Evolutionary conservation across 2,329 filamentous ascomycete species (phyloP).

Genomic region (Neonectria punicea): DNA sequence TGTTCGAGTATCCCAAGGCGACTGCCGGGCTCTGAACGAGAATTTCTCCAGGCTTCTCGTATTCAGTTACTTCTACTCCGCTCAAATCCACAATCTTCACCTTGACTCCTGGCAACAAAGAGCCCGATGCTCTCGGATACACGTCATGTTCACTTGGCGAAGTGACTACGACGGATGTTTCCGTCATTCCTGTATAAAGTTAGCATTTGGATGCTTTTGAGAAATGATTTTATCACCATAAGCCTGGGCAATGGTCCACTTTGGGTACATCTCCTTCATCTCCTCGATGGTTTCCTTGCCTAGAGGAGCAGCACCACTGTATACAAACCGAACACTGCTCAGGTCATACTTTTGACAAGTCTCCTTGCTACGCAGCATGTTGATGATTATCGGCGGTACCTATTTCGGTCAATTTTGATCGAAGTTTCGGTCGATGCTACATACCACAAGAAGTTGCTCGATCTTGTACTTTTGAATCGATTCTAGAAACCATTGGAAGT

Average conservation of each 20-base stretch:
- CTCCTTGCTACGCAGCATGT: constrained; percentile 72
- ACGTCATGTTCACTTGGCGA: constrained; percentile 68
- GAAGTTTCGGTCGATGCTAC: not conserved
- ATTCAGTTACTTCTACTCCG: constrained; percentile 73
- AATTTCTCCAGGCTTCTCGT: constrained; percentile 82
- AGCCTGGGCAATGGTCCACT: constrained; percentile 74
- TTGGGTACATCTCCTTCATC: constrained; percentile 68
- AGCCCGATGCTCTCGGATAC: constrained; percentile 75
- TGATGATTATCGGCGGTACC: constrained; percentile 80
- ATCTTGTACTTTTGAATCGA: constrained; percentile 79
- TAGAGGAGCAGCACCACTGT: constrained; percentile 80
- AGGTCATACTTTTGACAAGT: constrained; percentile 73
- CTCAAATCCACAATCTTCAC: constrained; percentile 73
- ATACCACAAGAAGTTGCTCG: constrained; percentile 68
- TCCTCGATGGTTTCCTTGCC: constrained; percentile 75
- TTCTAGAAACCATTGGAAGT: constrained; percentile 70
- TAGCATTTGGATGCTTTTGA: not conserved
- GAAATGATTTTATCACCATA: constrained; percentile 63
- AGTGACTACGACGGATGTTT: constrained; percentile 75
- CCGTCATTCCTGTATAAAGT: constrained; percentile 69
- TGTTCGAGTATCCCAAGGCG: constrained; percentile 86
- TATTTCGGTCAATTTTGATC: not conserved
- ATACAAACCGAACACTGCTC: constrained; percentile 69
- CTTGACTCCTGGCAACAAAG: constrained; percentile 70
- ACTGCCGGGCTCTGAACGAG: constrained; percentile 82